Conservation (phyloP, 176 grass and related monocot genomes). For the Otatea glauca region DNA sequence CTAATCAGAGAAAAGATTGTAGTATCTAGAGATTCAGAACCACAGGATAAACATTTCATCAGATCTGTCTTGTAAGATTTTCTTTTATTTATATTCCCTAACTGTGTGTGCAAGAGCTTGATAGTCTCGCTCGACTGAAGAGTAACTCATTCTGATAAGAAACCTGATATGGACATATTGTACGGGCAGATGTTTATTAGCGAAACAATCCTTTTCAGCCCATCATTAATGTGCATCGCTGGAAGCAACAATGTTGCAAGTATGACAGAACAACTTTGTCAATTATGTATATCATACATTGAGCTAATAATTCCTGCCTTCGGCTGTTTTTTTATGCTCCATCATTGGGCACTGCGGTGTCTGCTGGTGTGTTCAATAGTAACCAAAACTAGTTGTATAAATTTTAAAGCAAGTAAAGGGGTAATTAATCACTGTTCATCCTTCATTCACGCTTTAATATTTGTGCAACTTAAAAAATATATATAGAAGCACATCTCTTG, state of each 20-base stretch:
- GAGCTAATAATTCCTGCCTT: constrained; percentile 31
- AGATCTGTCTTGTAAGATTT: background rate
- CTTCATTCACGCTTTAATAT: too few species aligned
- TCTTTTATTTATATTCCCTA: background rate
- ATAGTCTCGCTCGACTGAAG: background rate
- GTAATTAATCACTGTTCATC: too few species aligned
- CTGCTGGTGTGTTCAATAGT: constrained; percentile 12
- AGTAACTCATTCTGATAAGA: constrained; percentile 33
- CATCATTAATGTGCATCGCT: constrained; percentile 48
- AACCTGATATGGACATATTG: constrained; percentile 33
- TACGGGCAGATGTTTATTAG: constrained; percentile 27
- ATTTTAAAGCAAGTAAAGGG: too few species aligned
- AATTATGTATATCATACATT: constrained; percentile 12
- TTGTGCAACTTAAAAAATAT: too few species aligned
- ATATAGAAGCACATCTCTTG: too few species aligned
- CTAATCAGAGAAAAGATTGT: background rate
- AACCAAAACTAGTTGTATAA: background rate
- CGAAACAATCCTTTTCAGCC: constrained; percentile 43
- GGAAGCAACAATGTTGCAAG: constrained; percentile 54
- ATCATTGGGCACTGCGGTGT: constrained; percentile 7
- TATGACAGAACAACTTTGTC: constrained; percentile 17
- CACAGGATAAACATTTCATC: background rate
- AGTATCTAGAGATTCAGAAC: background rate
- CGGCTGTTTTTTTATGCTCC: background rate
- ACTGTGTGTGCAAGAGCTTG: background rate